A percentile compares a stretch with the other conserved stretches of the same genome.
Evolutionary conservation across 2,329 filamentous ascomycete genomes (phyloP).

Genomic region (Geosmithia putterillii): DNA sequence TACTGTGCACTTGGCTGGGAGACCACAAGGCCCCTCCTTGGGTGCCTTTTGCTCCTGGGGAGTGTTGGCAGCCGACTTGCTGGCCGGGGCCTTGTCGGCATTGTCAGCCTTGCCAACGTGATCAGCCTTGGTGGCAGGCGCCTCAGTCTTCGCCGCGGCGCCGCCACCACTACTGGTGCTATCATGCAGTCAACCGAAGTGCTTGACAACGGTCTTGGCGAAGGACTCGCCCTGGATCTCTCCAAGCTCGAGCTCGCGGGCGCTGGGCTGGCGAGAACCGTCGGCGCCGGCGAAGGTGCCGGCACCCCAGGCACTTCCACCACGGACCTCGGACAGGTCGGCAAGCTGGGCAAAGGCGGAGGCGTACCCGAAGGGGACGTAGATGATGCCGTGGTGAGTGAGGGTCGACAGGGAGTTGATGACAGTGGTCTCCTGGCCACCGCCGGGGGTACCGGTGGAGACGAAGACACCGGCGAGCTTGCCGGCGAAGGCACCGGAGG

Average conservation of each 20-base stretch:
- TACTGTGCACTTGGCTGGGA: slow-evolving; percentile 57
- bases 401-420: slow-evolving; percentile 75
- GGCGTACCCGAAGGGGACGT: slow-evolving; percentile 89
- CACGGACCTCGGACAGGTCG: slow-evolving; percentile 68
- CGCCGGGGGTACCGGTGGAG: slow-evolving; percentile 70
- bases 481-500: slow-evolving; percentile 61
- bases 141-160: slow-evolving; percentile 4
- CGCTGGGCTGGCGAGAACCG: slow-evolving; percentile 70
- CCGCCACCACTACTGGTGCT: too few relatives aligned
- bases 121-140: slow-evolving; percentile 7
- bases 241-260: slow-evolving; percentile 68
- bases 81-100: slow-evolving; percentile 8
- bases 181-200: slow-evolving; percentile 72
- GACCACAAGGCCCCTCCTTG: slow-evolving; percentile 61
- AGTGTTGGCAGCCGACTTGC: not conserved
- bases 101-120: too few relatives aligned
- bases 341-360: slow-evolving; percentile 58
- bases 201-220: slow-evolving; percentile 63
- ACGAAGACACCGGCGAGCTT: slow-evolving; percentile 91
- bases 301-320: slow-evolving; percentile 84
- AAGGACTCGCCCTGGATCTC: slow-evolving; percentile 75
- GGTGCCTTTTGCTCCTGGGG: slow-evolving; percentile 26
- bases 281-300: slow-evolving; percentile 75
- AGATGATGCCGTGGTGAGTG: slow-evolving; percentile 88
- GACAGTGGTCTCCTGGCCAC: slow-evolving; percentile 86